These are phyloP conservation scores for Coemansia sp. DNA, from an alignment of 192 early-diverging fungal species.

Conservation along the genomic window DNA sequence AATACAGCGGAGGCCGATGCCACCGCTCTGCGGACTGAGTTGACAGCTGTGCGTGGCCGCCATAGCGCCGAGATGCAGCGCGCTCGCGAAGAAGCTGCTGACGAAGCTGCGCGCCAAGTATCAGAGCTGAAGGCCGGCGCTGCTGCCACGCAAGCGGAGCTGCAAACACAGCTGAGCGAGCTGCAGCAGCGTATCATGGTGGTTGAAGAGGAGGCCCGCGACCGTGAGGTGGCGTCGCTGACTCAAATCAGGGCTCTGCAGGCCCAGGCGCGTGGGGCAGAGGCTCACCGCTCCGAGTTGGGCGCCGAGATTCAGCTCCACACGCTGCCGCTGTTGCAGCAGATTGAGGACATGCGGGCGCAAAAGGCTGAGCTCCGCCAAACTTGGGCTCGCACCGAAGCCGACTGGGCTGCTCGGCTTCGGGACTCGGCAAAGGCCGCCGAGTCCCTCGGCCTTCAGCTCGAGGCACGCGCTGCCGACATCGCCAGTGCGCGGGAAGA, in stretches of 20 bases:
- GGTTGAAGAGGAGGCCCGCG: conserved; percentile 37
- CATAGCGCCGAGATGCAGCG: conserved; percentile 16
- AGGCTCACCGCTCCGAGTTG: conserved; percentile 31
- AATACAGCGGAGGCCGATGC: conserved; percentile 18
- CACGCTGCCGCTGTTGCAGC: conserved; percentile 46
- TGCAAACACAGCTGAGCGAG: conserved; percentile 49
- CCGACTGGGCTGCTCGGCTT: conserved; percentile 16
- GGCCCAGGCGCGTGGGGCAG: conserved; percentile 36
- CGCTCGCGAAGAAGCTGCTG: conserved; percentile 20
- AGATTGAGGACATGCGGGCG: conserved; percentile 46
- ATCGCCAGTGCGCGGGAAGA: background rate
- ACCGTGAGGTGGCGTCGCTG: conserved; percentile 38
- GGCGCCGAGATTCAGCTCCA: conserved; percentile 43
- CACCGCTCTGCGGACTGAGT: conserved; percentile 12
- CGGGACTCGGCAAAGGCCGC: conserved; percentile 18
- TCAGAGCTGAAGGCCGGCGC: conserved; percentile 11
- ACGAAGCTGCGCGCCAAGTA: conserved; percentile 38
- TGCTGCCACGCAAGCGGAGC: conserved; percentile 29
- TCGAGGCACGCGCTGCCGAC: conserved; percentile 10
- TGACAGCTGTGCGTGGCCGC: conserved; percentile 1
- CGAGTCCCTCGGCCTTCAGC: conserved; percentile 9
- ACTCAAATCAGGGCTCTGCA: conserved; percentile 37
- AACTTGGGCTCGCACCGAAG: conserved; percentile 32
- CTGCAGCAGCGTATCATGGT: conserved; percentile 33
- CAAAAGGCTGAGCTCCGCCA: conserved; percentile 35